Evolutionary conservation across 2,329 filamentous ascomycete species (phyloP).

Genomic region (Monosporascus sp.): DNA sequence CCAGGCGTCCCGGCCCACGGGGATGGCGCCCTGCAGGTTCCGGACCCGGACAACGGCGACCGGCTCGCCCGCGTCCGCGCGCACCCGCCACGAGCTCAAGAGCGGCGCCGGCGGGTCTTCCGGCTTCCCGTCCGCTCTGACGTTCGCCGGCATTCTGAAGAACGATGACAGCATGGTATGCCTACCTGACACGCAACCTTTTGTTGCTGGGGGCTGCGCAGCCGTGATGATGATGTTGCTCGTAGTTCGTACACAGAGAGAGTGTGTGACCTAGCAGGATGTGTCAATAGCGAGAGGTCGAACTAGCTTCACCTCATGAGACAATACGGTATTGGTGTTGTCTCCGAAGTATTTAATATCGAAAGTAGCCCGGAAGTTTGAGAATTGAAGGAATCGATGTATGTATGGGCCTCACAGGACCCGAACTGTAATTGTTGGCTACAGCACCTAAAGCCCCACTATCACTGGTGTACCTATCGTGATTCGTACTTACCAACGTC

Average conservation of each 20-base stretch:
- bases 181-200: background rate
- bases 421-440: too few species aligned
- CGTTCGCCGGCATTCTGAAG: constrained; percentile 14
- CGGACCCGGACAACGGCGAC: constrained; percentile 52
- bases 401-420: too few species aligned
- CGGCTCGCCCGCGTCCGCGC: constrained; percentile 37
- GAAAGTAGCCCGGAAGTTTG: too few species aligned
- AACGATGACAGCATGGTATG: constrained; percentile 19
- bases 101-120: constrained; percentile 26
- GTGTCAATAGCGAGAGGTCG: too few species aligned
- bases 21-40: constrained; percentile 54
- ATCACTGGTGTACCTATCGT: background rate
- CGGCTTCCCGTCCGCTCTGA: constrained; percentile 13
- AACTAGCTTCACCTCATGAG: too few species aligned
- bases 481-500: background rate
- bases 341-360: too few species aligned
- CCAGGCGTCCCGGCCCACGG: constrained; percentile 64
- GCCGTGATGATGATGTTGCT: too few species aligned
- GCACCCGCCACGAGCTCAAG: constrained; percentile 32
- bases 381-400: too few species aligned
- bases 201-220: too few species aligned
- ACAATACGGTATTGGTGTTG: too few species aligned
- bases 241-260: too few species aligned
- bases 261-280: too few species aligned
- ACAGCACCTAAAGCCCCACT: background rate